phyloP scores from a whole-genome alignment of 192 early-diverging fungal genomes.

The Coemansia sp. region DNA sequence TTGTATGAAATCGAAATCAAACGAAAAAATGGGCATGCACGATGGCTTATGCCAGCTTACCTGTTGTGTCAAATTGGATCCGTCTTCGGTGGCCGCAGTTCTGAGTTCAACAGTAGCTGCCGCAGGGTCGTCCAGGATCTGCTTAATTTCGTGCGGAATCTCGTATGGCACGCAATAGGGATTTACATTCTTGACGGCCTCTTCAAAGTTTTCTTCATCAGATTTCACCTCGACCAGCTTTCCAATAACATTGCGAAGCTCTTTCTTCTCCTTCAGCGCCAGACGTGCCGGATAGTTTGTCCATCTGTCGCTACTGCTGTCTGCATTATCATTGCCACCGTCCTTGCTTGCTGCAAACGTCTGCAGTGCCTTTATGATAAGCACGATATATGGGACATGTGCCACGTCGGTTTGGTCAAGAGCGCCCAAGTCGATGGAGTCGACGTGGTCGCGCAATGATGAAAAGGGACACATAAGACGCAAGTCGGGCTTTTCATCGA shows the following conservation, averaged over 20 bases:
- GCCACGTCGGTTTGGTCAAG: conserved; percentile 69
- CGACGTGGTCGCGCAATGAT: conserved; percentile 61
- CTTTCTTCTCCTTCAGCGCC: conserved; percentile 60
- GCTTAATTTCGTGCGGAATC: conserved; percentile 27
- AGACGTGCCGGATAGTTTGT: conserved; percentile 14
- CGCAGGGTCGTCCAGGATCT: conserved; percentile 40
- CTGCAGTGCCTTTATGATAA: conserved; percentile 76
- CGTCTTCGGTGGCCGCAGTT: conserved; percentile 2
- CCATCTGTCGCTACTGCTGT: conserved; percentile 20
- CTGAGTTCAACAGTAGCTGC: conserved; percentile 16
- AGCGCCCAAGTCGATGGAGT: conserved; percentile 66
- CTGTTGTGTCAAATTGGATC: conserved; percentile 19
- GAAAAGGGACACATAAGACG: conserved; percentile 83
- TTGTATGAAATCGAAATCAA: neutral
- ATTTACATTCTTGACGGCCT: conserved; percentile 69
- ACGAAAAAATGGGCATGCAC: neutral
- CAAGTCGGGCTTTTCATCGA: conserved; percentile 73
- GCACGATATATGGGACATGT: conserved; percentile 84
- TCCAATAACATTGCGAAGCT: conserved; percentile 65
- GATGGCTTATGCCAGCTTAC: conserved; percentile 12
- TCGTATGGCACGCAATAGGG: conserved; percentile 63
- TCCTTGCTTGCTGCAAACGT: conserved; percentile 65
- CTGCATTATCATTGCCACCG: neutral
- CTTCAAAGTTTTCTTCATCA: conserved; percentile 88
- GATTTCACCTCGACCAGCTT: conserved; percentile 56